Percentiles rank a stretch among this genome's conserved stretches.
These are phyloP conservation scores for Aureobasidium sp. DNA, from an alignment of 2,329 filamentous ascomycete genomes.

Conservation along the genomic window DNA sequence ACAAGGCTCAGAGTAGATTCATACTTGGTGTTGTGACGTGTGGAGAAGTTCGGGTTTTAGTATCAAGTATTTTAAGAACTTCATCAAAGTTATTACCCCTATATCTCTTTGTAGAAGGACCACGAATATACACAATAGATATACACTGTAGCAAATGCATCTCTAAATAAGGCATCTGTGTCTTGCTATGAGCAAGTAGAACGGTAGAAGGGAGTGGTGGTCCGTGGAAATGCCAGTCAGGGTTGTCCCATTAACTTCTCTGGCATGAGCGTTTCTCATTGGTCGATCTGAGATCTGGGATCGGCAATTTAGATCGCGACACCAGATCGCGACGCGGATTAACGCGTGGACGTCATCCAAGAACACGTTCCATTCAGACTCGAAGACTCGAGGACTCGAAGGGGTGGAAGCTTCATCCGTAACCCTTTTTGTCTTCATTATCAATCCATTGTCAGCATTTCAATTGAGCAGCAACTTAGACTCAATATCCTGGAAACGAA, in stretches of 20 bases:
- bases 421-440: neutral
- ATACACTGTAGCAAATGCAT: too few relatives aligned
- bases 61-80: too few relatives aligned
- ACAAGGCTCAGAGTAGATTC: too few relatives aligned
- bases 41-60: too few relatives aligned
- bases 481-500: neutral
- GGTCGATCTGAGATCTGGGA: neutral
- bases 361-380: neutral
- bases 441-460: neutral
- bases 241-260: too few relatives aligned
- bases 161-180: too few relatives aligned
- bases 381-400: neutral
- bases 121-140: too few relatives aligned
- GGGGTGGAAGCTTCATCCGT: neutral
- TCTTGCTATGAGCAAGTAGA: neutral
- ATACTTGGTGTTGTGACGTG: too few relatives aligned
- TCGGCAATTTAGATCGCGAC: neutral
- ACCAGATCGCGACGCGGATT: neutral
- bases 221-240: neutral
- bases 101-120: too few relatives aligned
- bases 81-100: too few relatives aligned
- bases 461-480: neutral
- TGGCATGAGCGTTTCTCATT: neutral
- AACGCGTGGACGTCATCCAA: neutral
- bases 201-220: neutral